Conservation (phyloP, 331 rosid genomes). For the Pyracantha coccinea region DNA sequence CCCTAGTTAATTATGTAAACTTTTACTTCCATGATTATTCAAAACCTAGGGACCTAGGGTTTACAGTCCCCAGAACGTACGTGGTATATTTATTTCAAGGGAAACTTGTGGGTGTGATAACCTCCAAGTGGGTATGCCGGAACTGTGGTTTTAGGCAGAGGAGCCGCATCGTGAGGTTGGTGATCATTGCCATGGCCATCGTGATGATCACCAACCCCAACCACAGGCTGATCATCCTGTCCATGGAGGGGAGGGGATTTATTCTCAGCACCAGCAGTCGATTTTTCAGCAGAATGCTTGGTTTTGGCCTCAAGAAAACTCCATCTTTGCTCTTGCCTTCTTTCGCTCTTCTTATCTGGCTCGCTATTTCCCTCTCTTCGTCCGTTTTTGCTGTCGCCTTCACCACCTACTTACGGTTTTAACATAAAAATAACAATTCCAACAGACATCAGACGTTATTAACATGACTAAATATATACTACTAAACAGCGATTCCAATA, state of each 20-base stretch:
- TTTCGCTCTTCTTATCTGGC: constrained; percentile 39
- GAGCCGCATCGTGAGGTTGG: neutral
- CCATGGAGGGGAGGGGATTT: constrained; percentile 3
- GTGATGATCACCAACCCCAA: neutral
- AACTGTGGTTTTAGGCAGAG: neutral
- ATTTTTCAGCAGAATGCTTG: constrained; percentile 41
- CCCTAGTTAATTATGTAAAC: no score
- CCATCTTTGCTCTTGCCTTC: constrained; percentile 39
- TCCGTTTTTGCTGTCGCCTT: constrained; percentile 43
- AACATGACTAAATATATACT: no score
- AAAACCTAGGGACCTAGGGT: no score
- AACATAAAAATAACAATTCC: no score
- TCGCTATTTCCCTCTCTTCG: constrained; percentile 44
- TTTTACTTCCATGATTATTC: no score
- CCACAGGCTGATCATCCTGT: neutral
- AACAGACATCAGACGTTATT: no score
- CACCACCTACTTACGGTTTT: constrained; percentile 30
- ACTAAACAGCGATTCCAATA: no score
- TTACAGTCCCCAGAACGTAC: neutral
- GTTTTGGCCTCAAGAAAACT: constrained; percentile 62
- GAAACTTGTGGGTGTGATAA: neutral
- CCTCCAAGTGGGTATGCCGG: neutral
- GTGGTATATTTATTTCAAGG: neutral
- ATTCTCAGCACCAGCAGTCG: constrained; percentile 6
- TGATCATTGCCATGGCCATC: neutral